Evolutionary conservation across 441 rosid genomes (phyloP).

Genomic region (Erodium moschatum): DNA sequence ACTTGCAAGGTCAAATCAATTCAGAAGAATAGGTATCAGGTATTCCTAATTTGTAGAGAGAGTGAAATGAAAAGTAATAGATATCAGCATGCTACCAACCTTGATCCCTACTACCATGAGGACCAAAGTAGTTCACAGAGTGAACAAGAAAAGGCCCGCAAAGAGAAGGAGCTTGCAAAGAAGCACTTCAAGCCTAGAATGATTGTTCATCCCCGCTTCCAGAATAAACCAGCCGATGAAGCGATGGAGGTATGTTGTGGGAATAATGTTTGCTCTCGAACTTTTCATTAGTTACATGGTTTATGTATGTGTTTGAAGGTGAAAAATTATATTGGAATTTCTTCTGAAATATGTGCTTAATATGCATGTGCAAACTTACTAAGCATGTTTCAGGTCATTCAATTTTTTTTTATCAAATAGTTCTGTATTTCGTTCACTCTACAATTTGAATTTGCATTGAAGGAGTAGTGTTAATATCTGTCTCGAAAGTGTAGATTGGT

Average conservation of each 20-base stretch:
- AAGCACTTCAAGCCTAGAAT: constrained; percentile 15
- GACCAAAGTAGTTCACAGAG: neutral
- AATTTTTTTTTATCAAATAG: neutral
- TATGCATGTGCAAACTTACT: neutral
- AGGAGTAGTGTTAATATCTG: neutral
- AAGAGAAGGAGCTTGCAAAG: constrained; percentile 13
- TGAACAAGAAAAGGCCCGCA: constrained; percentile 10
- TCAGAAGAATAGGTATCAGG: constrained; percentile 11
- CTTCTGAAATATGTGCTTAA: neutral
- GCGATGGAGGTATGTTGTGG: constrained; percentile 8
- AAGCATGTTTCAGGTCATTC: neutral
- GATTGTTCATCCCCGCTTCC: constrained; percentile 16
- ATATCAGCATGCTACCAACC: neutral
- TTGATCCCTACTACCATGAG: constrained; percentile 5
- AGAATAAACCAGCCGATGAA: constrained; percentile 10
- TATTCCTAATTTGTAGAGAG: constrained; percentile 11
- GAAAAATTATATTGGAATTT: neutral
- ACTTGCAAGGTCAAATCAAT: constrained; percentile 13
- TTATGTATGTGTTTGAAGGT: neutral
- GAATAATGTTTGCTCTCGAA: neutral
- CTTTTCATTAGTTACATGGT: neutral
- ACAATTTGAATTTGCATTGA: neutral
- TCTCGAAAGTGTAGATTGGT: neutral
- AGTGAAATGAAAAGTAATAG: constrained; percentile 11
- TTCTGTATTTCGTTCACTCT: neutral